Evolutionary conservation across 169 alveolate genomes (phyloP).

Genomic region (Babesia sp.): DNA sequence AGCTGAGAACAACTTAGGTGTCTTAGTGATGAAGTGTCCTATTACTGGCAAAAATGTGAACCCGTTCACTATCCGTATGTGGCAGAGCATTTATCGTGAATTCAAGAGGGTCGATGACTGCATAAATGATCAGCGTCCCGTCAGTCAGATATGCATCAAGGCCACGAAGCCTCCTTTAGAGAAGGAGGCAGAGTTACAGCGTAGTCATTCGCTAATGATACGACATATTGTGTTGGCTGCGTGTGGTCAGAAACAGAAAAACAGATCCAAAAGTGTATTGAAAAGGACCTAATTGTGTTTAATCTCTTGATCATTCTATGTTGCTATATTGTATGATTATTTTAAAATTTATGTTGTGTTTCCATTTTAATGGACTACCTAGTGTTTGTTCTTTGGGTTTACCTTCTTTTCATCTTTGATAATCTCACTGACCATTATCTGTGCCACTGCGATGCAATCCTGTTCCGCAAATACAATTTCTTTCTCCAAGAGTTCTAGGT

Average conservation of each 20-base stretch:
- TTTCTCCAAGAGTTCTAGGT: constrained; percentile 10
- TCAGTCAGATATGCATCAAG: constrained; percentile 13
- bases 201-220: constrained; percentile 11
- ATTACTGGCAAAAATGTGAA: constrained; percentile 63
- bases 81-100: constrained; percentile 66
- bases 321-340: background rate
- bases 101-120: constrained; percentile 41
- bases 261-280: background rate
- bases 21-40: constrained; percentile 61
- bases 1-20: constrained; percentile 44
- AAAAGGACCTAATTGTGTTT: background rate
- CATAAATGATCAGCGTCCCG: constrained; percentile 26
- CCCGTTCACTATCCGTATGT: constrained; percentile 60
- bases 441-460: constrained; percentile 56
- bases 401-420: background rate
- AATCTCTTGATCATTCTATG: background rate
- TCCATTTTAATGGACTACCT: background rate
- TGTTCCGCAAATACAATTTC: constrained; percentile 60
- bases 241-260: background rate
- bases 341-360: background rate
- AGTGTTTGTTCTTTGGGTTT: background rate
- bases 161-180: constrained; percentile 12
- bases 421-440: constrained; percentile 31
- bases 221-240: background rate
- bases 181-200: constrained; percentile 13